phyloP scores from a whole-genome alignment of 306 rosid species.

The Prunus padus region DNA sequence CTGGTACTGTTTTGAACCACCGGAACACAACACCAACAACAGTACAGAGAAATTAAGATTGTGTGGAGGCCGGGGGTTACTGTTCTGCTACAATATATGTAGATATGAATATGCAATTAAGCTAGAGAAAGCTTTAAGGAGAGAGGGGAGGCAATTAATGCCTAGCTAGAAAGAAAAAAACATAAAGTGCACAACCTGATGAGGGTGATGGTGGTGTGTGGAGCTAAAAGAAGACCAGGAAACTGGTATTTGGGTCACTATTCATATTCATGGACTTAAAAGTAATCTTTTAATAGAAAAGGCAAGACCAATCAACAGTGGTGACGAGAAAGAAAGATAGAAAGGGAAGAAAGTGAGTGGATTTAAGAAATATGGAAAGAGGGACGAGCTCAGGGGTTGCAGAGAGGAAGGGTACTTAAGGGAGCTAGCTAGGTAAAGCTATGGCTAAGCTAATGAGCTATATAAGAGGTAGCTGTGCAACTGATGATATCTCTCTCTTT shows the following conservation, averaged over 20 bases:
- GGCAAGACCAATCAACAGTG: not conserved
- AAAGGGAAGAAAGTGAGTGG: slow-evolving; percentile 3
- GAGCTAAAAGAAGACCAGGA: not conserved
- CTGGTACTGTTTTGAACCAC: slow-evolving; percentile 4
- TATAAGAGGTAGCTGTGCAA: not conserved
- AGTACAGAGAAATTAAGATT: not conserved
- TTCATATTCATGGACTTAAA: not conserved
- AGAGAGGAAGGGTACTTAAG: not conserved
- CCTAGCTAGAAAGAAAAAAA: not conserved
- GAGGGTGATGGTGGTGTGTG: not conserved
- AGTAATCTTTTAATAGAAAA: not conserved
- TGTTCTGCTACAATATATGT: not conserved
- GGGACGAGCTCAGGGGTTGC: not conserved
- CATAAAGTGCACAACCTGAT: not conserved
- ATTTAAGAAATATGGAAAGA: not conserved
- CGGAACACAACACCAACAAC: slow-evolving; percentile 9
- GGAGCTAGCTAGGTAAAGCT: not conserved
- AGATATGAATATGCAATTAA: too few species aligned
- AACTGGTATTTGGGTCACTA: not conserved
- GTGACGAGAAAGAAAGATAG: not conserved
- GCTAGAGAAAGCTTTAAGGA: not conserved
- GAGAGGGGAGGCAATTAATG: not conserved
- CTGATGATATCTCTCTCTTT: not conserved
- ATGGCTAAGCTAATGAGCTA: not conserved
- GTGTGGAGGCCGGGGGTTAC: not conserved